Percentiles rank a stretch among this genome's conserved stretches.
phyloP scores from a whole-genome alignment of 1,284 basidiomycete species.

The Phellopilus nigrolimitatus region DNA sequence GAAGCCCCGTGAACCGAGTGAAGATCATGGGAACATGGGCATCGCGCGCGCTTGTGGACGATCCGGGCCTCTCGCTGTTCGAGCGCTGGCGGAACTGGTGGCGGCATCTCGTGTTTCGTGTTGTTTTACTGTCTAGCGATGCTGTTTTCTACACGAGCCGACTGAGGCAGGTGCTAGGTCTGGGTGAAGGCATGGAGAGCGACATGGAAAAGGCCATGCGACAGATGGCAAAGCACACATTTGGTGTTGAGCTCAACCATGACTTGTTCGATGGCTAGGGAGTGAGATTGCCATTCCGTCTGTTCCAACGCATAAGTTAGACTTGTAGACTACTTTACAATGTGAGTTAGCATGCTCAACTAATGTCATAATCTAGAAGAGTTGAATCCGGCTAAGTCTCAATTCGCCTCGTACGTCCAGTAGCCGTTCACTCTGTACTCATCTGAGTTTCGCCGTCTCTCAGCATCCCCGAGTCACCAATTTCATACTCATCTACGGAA shows the following conservation, averaged over 20 bases:
- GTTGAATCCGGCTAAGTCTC: too few relatives aligned
- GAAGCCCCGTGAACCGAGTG: slow-evolving; percentile 82
- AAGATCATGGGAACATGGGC: slow-evolving; percentile 78
- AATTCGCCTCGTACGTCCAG: too few relatives aligned
- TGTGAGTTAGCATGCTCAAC: too few relatives aligned
- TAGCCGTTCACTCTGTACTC: too few relatives aligned
- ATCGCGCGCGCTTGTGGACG: slow-evolving; percentile 43
- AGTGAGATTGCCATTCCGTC: background rate
- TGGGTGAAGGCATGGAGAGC: slow-evolving; percentile 24
- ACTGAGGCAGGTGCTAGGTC: slow-evolving; percentile 34
- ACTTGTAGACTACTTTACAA: too few relatives aligned
- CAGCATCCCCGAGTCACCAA: too few relatives aligned
- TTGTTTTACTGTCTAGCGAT: slow-evolving; percentile 51
- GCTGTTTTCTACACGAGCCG: slow-evolving; percentile 52
- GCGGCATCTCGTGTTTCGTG: slow-evolving; percentile 49
- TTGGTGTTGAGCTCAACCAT: slow-evolving; percentile 30
- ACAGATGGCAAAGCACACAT: slow-evolving; percentile 22
- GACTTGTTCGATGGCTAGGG: slow-evolving; percentile 26
- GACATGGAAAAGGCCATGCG: slow-evolving; percentile 23
- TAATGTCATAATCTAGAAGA: too few relatives aligned
- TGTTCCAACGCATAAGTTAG: background rate
- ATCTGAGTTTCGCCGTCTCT: too few relatives aligned
- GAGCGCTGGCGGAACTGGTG: slow-evolving; percentile 45
- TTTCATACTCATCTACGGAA: too few relatives aligned
- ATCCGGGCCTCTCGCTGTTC: slow-evolving; percentile 32